These are phyloP conservation scores for Casuarina equisetifolia DNA, from an alignment of 306 rosid genomes.

Conservation along the genomic window DNA sequence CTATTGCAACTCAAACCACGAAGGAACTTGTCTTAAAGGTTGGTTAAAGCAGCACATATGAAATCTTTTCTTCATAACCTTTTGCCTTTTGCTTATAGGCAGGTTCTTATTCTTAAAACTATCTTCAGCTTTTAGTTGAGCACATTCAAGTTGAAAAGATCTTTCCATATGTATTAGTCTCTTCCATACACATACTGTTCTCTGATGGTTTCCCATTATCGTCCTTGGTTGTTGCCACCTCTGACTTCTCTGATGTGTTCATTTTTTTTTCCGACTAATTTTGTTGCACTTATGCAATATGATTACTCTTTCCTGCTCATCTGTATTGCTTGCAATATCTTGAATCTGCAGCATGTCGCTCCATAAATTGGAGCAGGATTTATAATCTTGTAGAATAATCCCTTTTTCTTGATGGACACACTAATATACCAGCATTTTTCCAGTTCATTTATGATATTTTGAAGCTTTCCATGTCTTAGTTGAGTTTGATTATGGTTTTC, in stretches of 20 bases:
- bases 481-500: too few relatives aligned
- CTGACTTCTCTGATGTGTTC: neutral
- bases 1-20: constrained; percentile 97
- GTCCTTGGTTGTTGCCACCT: neutral
- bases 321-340: neutral
- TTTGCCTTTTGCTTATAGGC: neutral
- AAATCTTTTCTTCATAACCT: constrained; percentile 4
- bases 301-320: neutral
- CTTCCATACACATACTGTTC: neutral
- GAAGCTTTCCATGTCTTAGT: too few relatives aligned
- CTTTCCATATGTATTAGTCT: neutral
- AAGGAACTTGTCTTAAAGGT: constrained; percentile 99
- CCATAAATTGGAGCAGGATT: neutral
- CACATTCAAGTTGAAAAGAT: constrained; percentile 1
- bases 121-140: neutral
- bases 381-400: neutral
- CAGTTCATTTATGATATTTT: too few relatives aligned
- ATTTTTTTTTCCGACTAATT: neutral
- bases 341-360: neutral
- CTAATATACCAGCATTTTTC: too few relatives aligned
- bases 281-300: neutral
- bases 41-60: constrained; percentile 16
- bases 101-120: neutral
- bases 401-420: neutral
- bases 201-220: neutral